A percentile compares a stretch with the other conserved stretches of the same genome.
phyloP scores from a whole-genome alignment of 129 eudicot species.

The Tagetes patula region DNA sequence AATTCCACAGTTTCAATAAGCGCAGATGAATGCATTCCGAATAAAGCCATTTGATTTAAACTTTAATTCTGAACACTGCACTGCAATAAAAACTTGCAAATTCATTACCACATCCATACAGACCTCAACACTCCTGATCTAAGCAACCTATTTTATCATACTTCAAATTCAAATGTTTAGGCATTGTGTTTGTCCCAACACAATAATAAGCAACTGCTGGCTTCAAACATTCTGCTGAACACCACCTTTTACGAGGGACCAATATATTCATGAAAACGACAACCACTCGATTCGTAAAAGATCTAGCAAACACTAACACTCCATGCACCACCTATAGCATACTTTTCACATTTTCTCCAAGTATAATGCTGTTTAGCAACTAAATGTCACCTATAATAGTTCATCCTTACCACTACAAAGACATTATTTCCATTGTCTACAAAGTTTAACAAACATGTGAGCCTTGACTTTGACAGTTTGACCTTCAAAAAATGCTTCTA shows the following conservation, averaged over 20 bases:
- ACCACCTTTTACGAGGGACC: neutral
- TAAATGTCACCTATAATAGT: neutral
- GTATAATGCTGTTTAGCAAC: neutral
- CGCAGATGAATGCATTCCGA: constrained; percentile 39
- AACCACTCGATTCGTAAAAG: neutral
- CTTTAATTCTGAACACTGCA: constrained; percentile 15
- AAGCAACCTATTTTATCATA: neutral
- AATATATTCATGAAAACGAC: neutral
- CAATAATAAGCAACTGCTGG: neutral
- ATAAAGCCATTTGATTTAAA: constrained; percentile 46
- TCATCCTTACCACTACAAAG: neutral
- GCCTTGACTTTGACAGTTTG: neutral
- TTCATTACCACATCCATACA: neutral
- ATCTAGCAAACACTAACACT: neutral
- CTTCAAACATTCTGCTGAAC: neutral
- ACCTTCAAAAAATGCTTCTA: neutral
- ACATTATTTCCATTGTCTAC: neutral
- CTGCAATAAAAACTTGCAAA: constrained; percentile 7
- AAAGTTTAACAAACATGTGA: no score
- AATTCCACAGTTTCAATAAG: constrained; percentile 35
- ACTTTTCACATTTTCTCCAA: neutral
- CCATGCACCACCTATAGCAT: neutral
- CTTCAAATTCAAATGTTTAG: neutral
- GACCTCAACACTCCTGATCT: neutral
- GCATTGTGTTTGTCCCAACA: constrained; percentile 6